A percentile compares a stretch with the other conserved stretches of the same genome.
Conservation (phyloP, 2,329 filamentous ascomycete species). For the Phialemoniopsis sp. region DNA sequence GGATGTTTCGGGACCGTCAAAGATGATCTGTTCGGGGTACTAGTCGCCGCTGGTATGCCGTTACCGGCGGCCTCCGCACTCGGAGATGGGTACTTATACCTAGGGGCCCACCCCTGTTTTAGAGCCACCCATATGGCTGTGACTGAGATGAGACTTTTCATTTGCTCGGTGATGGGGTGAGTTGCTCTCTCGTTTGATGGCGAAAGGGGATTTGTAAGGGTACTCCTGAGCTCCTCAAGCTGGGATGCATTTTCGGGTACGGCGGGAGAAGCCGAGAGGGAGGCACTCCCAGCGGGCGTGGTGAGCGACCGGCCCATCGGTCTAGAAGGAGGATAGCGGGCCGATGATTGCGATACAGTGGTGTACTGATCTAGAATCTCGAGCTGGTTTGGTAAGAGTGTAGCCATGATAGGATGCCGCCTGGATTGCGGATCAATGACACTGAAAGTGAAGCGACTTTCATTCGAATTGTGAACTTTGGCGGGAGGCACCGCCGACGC, state of each 20-base stretch:
- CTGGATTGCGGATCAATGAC: conserved; percentile 66
- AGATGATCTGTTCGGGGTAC: too few species aligned
- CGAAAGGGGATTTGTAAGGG: conserved; percentile 4
- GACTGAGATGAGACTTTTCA: conserved; percentile 44
- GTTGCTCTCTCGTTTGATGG: conserved; percentile 22
- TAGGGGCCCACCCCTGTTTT: conserved; percentile 31
- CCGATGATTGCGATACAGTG: conserved; percentile 45
- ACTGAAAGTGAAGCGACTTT: conserved; percentile 63
- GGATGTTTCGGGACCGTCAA: conserved; percentile 4
- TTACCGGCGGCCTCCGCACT: too few species aligned
- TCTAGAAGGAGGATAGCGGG: conserved; percentile 41
- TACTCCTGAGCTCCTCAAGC: conserved; percentile 4
- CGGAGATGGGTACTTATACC: conserved; percentile 6
- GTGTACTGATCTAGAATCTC: conserved; percentile 68
- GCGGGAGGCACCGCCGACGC: conserved; percentile 13
- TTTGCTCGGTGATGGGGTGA: conserved; percentile 33
- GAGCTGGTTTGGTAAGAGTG: conserved; percentile 57
- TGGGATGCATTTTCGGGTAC: conserved; percentile 15
- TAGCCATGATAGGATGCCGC: conserved; percentile 71
- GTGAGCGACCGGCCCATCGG: conserved; percentile 14
- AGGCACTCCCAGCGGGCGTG: neutral
- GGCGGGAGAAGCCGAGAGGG: conserved; percentile 5
- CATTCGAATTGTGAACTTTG: conserved; percentile 36
- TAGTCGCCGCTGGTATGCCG: too few species aligned
- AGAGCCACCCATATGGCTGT: conserved; percentile 49